phyloP scores from a whole-genome alignment of 1,284 basidiomycete genomes.

The Ganoderma multipileum region DNA sequence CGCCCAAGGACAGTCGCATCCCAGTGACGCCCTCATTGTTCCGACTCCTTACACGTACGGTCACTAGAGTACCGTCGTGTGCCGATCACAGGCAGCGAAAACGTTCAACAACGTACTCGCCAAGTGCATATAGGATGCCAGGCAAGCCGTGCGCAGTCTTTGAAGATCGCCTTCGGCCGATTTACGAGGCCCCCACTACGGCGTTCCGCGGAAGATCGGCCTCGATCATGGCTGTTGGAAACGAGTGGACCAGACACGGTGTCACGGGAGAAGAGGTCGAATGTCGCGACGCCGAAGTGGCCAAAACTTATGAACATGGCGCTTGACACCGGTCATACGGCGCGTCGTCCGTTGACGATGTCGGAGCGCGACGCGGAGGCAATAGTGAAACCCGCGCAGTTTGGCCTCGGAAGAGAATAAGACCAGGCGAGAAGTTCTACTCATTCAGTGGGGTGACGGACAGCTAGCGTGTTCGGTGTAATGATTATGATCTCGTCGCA shows the following conservation, averaged over 20 bases:
- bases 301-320: neutral
- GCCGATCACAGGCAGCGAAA: neutral
- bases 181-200: neutral
- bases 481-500: constrained; percentile 1
- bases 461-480: neutral
- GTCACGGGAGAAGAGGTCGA: neutral
- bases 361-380: neutral
- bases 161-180: neutral
- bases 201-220: neutral
- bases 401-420: neutral
- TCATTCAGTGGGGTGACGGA: neutral
- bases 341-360: neutral
- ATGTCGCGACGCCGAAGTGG: neutral
- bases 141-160: too few relatives aligned
- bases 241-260: neutral
- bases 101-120: neutral
- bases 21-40: neutral
- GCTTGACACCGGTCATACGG: neutral
- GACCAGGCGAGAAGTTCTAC: neutral
- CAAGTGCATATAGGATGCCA: neutral
- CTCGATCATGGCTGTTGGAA: neutral
- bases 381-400: neutral
- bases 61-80: neutral
- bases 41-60: neutral
- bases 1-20: neutral